Conservation (phyloP, 768 basidiomycete genomes). For the Naganishia onofrii region DNA sequence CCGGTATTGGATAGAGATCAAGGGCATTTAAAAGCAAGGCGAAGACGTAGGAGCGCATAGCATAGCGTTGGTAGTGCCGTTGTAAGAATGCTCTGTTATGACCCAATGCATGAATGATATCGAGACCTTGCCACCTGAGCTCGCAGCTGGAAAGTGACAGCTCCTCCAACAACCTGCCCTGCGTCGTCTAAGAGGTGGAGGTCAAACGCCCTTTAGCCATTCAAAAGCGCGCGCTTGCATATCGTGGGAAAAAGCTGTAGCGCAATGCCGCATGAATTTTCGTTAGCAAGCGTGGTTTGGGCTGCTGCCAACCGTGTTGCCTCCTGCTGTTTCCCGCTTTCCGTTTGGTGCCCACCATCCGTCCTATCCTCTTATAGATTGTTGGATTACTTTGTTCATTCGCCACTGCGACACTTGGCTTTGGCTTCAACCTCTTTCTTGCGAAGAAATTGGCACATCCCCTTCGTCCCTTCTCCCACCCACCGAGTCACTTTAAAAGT, state of each 20-base stretch:
- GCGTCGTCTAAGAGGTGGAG: too few relatives aligned
- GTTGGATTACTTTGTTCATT: not conserved
- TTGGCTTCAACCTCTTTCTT: slow-evolving; percentile 21
- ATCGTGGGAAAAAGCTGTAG: not conserved
- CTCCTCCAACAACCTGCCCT: too few relatives aligned
- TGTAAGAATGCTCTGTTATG: too few relatives aligned
- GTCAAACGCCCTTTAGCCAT: too few relatives aligned
- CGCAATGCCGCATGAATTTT: slow-evolving; percentile 10
- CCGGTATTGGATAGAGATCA: too few relatives aligned
- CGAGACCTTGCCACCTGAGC: not conserved
- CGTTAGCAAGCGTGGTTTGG: not conserved
- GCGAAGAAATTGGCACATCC: slow-evolving; percentile 25
- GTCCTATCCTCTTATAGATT: slow-evolving; percentile 13
- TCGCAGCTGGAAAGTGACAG: not conserved
- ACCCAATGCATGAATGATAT: too few relatives aligned
- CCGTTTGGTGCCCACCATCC: not conserved
- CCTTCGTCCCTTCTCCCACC: not conserved
- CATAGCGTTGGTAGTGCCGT: too few relatives aligned
- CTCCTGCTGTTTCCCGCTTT: not conserved
- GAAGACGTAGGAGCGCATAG: too few relatives aligned
- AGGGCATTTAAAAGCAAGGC: too few relatives aligned
- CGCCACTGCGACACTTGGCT: not conserved
- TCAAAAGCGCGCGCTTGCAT: too few relatives aligned
- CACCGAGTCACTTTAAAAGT: slow-evolving; percentile 23
- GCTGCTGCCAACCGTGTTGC: not conserved